Evolutionary conservation across 805 yeast species (phyloP), one percentile per base, ranked within the genome.

Genomic region (Yarrowia hollandica): DNA sequence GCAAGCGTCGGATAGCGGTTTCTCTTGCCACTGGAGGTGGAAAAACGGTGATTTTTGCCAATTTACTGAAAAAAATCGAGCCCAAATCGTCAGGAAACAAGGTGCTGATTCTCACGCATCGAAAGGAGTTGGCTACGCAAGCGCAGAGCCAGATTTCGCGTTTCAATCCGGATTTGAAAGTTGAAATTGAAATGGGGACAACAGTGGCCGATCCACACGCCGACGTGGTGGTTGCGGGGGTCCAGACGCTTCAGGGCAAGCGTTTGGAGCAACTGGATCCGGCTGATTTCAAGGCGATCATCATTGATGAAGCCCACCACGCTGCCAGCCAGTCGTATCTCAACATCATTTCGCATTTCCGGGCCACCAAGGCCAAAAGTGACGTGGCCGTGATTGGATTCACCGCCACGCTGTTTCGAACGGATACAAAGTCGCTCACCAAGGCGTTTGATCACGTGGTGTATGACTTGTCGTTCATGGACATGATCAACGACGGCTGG

Each of bases 21-120:
- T 86, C 90, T 25, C 70, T 91, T 34, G 96, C 97, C 12, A 92
- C 98, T 0, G 98, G 98, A 0, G 94, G 96, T 11, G 98, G 98
- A 5, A 91, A 91, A 66, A 91, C 97, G 0, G 89, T 60, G 39
- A 61, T 63, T 34, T 62, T 62, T 28, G 46, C 68, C 5, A 63
- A 66, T 23, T 60, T 73, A 19, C 55, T 72, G 19, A 52, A 60
- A 2, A 61, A 59, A 37, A 69, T 82, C 5, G 61, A 66, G 38
- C 77, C 79, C 0, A 3, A 15, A 9, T 41, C 62, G 4, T 57
- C 64, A 2, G 76, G 77, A 3, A 59, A 66, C 28, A 72, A 75
- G 60, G 66, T 76, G 0, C 71, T 91, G 64, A 80, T 91, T 2
- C 70, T 92, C 19, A 96, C 89, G 0, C 97, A 90, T 67, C 79